These are phyloP conservation scores for Phalaenopsis equestris DNA, from an alignment of 106 monocot species.

Conservation along the genomic window DNA sequence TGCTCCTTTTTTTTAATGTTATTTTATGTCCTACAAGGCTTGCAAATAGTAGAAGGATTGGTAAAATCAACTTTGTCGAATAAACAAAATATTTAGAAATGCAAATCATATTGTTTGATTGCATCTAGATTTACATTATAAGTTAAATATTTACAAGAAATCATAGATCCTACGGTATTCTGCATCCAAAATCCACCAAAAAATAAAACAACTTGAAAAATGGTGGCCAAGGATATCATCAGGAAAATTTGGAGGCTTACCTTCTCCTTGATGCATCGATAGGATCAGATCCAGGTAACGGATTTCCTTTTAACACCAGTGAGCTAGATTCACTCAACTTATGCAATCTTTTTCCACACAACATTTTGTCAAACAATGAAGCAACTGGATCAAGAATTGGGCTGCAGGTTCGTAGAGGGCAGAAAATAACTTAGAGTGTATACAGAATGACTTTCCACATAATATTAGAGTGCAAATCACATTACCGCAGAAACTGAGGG, in stretches of 20 bases:
- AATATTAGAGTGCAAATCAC: neutral
- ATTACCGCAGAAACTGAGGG: constrained; percentile 73
- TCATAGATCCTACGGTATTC: neutral
- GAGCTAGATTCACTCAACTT: constrained; percentile 31
- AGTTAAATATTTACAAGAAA: neutral
- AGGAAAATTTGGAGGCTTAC: constrained; percentile 29
- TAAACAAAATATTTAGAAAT: too few relatives aligned
- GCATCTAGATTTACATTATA: neutral
- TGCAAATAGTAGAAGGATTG: too few relatives aligned
- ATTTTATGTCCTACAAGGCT: too few relatives aligned
- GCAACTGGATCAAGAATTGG: constrained; percentile 81
- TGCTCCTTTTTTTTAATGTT: too few relatives aligned
- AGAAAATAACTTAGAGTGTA: constrained; percentile 5
- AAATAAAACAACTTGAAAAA: neutral
- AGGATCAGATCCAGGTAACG: constrained; percentile 90
- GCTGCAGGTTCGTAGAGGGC: constrained; percentile 24
- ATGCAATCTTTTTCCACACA: constrained; percentile 74
- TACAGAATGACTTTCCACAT: neutral
- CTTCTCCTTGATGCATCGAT: constrained; percentile 85
- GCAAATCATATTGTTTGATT: neutral
- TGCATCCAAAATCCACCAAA: neutral
- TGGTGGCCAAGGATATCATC: neutral
- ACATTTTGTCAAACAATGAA: constrained; percentile 55
- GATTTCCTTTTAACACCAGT: constrained; percentile 32
- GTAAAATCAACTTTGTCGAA: too few relatives aligned